Evolutionary conservation across 352 stramenopile species (phyloP), one percentile per base, ranked within the genome.

Genomic region (Globisporangium alternatum): DNA sequence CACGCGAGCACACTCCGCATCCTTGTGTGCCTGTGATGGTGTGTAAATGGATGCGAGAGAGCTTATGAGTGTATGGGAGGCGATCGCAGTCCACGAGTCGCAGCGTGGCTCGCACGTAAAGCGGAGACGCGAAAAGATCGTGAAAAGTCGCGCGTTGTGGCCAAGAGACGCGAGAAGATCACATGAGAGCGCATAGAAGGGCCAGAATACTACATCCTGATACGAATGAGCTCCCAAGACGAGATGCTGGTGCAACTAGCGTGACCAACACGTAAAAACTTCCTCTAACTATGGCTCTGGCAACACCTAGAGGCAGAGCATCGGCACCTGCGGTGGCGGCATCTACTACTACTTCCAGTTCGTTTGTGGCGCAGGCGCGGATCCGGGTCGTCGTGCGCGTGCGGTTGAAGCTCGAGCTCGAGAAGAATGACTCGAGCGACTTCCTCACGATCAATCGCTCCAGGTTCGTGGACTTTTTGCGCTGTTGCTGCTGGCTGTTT

Each of bases 1-100:
- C 89, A 96, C 57, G 81, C 78, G 58, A 92, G 64, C 15, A 90
- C 83, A 60, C 77, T 90, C 15, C 83, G 77, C 88, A 96, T 96
- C 44, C 49, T 72, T n/a, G 15, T 30, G n/a, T 47, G 15, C 15
- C 5, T 47, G 17, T 15, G 13, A 39, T 8, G 33, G 2, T 41
- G 35, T 28, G 44, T 19, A 5, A 1, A 15, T 51, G 12, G 44
- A 4, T 28, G 44, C n/a, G 39, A 17, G 15, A 45, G 39, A 45
- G 0, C 19, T 28, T 12, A 3, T 41, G n/a, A 45, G 39, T n/a
- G 39, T n/a, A 28, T 28, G 25, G 39, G 15, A n/a, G 15, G 13
- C 15, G n/a, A 12, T 13, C 2, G 19, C 15, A 51, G n/a, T 6
- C 17, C 51, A 43, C 51, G 5, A 43, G 30, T 25, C 19, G 51